Evolutionary conservation across 768 basidiomycete genomes (phyloP).

Genomic region (Leccinum sublutescens): DNA sequence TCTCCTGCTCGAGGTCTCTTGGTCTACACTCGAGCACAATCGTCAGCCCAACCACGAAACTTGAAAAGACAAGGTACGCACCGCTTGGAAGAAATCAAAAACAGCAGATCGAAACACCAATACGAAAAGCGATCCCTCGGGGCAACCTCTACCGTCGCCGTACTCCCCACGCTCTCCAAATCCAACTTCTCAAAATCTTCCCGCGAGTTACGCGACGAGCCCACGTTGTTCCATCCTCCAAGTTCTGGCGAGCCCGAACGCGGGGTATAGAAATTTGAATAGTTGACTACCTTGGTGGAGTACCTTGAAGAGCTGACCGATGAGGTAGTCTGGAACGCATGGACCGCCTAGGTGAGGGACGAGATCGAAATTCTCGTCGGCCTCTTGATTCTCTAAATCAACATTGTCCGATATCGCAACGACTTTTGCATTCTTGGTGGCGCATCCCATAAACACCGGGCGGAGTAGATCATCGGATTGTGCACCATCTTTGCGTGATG

Average conservation of each 20-base stretch:
- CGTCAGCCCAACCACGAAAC: neutral
- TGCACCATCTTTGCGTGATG: constrained; percentile 55
- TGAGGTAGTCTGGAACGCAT: constrained; percentile 69
- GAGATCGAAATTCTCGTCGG: constrained; percentile 85
- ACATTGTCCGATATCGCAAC: constrained; percentile 61
- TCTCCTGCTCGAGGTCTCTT: constrained; percentile 56
- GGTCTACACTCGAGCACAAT: constrained; percentile 45
- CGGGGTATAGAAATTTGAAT: constrained; percentile 36
- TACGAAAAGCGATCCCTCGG: constrained; percentile 79
- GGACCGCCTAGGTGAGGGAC: constrained; percentile 70
- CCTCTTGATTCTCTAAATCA: constrained; percentile 2
- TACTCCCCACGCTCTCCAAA: constrained; percentile 52
- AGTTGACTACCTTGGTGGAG: constrained; percentile 72
- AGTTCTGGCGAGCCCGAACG: constrained; percentile 11
- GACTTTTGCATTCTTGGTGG: constrained; percentile 91
- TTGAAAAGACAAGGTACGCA: constrained; percentile 23
- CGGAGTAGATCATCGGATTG: constrained; percentile 79
- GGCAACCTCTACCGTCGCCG: constrained; percentile 46
- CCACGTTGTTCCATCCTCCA: constrained; percentile 6
- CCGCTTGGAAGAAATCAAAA: constrained; percentile 77
- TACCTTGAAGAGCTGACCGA: constrained; percentile 64
- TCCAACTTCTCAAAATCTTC: constrained; percentile 39
- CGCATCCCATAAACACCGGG: constrained; percentile 92
- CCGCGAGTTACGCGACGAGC: constrained; percentile 13
- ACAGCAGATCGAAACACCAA: constrained; percentile 89